phyloP scores from a whole-genome alignment of 805 yeast genomes.

The Kodamaea kakaduensis region DNA sequence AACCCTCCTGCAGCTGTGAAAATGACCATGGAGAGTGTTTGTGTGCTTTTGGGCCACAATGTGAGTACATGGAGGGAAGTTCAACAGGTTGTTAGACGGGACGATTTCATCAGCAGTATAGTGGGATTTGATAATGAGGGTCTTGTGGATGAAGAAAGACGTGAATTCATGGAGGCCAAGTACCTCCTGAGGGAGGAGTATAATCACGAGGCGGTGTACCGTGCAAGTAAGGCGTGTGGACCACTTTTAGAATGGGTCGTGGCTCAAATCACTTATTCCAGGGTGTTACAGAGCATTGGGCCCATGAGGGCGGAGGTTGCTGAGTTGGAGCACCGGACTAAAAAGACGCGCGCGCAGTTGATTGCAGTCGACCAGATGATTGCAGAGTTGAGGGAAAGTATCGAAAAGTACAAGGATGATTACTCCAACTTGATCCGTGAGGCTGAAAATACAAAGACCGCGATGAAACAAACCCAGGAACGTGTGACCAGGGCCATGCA shows the following conservation, averaged over 20 bases:
- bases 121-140: constrained; percentile 65
- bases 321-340: constrained; percentile 54
- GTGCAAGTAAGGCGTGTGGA: constrained; percentile 96
- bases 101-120: constrained; percentile 81
- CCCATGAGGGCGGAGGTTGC: constrained; percentile 70
- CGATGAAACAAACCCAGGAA: constrained; percentile 57
- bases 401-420: constrained; percentile 59
- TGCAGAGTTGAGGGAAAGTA: constrained; percentile 62
- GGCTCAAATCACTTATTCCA: constrained; percentile 80
- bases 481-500: constrained; percentile 61
- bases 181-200: constrained; percentile 64
- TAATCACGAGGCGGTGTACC: constrained; percentile 66
- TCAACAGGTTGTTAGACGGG: constrained; percentile 71
- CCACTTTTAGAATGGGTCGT: constrained; percentile 85
- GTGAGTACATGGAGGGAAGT: constrained; percentile 77
- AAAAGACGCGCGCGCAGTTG: constrained; percentile 62
- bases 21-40: constrained; percentile 81
- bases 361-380: constrained; percentile 82
- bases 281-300: constrained; percentile 63
- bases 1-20: constrained; percentile 90
- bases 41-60: constrained; percentile 70
- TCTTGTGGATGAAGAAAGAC: constrained; percentile 51
- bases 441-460: constrained; percentile 67
- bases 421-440: constrained; percentile 78
- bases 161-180: constrained; percentile 51